Evolutionary conservation across 1,284 basidiomycete species (phyloP).

Genomic region (Tranzscheliella williamsii): DNA sequence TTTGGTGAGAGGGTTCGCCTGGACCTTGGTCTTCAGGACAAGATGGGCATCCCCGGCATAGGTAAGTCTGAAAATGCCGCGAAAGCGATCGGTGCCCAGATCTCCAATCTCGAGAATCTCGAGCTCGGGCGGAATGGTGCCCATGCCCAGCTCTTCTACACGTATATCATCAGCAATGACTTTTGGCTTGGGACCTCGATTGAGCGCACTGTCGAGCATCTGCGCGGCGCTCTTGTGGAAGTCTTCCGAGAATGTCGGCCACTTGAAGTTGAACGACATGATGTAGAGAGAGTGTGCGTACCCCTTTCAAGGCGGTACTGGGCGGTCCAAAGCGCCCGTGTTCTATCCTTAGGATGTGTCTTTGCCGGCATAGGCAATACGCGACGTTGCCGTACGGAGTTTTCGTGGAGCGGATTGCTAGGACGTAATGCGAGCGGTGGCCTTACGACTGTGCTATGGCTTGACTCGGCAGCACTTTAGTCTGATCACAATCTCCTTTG

Average conservation of each 20-base stretch:
- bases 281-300: too few species aligned
- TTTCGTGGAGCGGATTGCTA: too few species aligned
- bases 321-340: too few species aligned
- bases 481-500: too few species aligned
- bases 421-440: too few species aligned
- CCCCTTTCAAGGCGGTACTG: too few species aligned
- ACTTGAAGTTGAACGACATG: conserved; percentile 97
- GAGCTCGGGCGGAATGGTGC: conserved; percentile 93
- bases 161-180: conserved; percentile 97
- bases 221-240: conserved; percentile 63
- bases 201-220: conserved; percentile 62
- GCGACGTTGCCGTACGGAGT: too few species aligned
- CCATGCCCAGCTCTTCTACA: conserved; percentile 97
- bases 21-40: conserved; percentile 89
- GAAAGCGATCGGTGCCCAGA: conserved; percentile 89
- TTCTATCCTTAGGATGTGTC: too few species aligned
- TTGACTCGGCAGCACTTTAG: too few species aligned
- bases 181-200: conserved; percentile 73
- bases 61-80: conserved; percentile 93
- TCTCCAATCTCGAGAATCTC: conserved; percentile 98
- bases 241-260: conserved; percentile 79
- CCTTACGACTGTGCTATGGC: too few species aligned
- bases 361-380: too few species aligned
- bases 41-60: conserved; percentile 96
- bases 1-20: conserved; percentile 89